Evolutionary conservation across 768 basidiomycete species (phyloP), one percentile per base, ranked within the genome.

Genomic region (Mrakia gelida): DNA sequence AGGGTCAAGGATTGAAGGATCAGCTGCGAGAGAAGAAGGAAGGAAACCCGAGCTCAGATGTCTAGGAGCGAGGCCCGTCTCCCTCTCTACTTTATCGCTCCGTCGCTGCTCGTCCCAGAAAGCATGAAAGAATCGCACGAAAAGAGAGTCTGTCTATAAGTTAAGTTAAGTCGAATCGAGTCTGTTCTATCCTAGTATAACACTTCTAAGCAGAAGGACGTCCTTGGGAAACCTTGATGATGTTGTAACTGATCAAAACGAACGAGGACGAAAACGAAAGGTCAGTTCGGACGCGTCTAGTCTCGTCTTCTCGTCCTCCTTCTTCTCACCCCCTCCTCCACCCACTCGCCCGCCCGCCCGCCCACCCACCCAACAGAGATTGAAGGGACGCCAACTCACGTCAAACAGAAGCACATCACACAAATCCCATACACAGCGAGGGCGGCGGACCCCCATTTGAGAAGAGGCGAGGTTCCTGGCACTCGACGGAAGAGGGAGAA

Each of bases 401-500:
- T 73, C 3, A 78, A 41, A 62, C 95, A 97, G 84, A 96, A 93
- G 32, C 92, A 87, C 84, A 94, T 93, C 54, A 98, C 89, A 82
- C 87, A 88, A 43, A 86, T 84, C 21, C 95, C 95, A 83, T 97
- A 98, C 16, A 89, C 83, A 28, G 89, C 87, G 78, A 98, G 84
- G 16, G 86, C 91, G 63, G 95, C 84, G 1, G 90, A 87, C 32
- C 90, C 88, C 70, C 86, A 89, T 78, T 87, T 87, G 81, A 92
- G 88, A 79, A 87, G 81, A 72, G 84, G 85, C 81, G 87, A 89
- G 73, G 86, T 86, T 32, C 87, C 87, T 10, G 87, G 85, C 81
- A 94, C 91, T 72, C 89, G 84, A 79, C 90, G 89, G 79, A 92
- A 90, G 80, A 96, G 87, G 90, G 92, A 81, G 91, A 93, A 98